Percentiles rank a stretch among this genome's conserved stretches.
These are phyloP conservation scores for Spatholobus suberectus DNA, from an alignment of 306 rosid genomes.

Conservation along the genomic window DNA sequence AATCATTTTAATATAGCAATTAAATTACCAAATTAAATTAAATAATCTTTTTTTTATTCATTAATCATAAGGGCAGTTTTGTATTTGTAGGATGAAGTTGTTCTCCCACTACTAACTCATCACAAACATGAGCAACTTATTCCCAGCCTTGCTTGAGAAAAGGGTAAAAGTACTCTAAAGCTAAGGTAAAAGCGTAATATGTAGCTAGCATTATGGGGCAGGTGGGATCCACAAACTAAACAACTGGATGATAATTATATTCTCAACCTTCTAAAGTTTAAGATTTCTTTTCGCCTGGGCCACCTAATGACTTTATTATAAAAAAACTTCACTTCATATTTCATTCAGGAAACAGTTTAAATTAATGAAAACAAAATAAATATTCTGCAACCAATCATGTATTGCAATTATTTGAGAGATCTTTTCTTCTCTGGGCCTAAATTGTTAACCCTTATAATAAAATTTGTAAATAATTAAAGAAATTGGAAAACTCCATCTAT, in stretches of 20 bases:
- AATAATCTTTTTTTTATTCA: background rate
- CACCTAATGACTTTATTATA: conserved; percentile 47
- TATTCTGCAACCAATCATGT: conserved; percentile 44
- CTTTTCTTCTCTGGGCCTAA: background rate
- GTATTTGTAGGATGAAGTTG: conserved; percentile 42
- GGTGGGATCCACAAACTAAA: conserved; percentile 56
- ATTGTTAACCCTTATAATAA: background rate
- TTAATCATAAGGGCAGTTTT: conserved; percentile 30
- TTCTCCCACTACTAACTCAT: conserved; percentile 43
- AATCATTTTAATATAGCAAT: background rate
- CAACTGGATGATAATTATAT: conserved; percentile 60
- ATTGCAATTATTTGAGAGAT: conserved; percentile 32
- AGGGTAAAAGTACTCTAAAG: conserved; percentile 36
- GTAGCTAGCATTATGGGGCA: conserved; percentile 42
- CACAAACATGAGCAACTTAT: conserved; percentile 34
- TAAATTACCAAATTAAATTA: background rate
- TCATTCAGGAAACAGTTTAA: conserved; percentile 40
- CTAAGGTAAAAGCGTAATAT: conserved; percentile 43
- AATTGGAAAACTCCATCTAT: background rate
- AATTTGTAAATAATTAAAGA: background rate
- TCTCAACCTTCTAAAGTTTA: conserved; percentile 53
- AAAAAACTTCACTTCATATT: conserved; percentile 34
- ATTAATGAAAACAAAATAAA: conserved; percentile 37
- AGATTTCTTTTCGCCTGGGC: conserved; percentile 40
- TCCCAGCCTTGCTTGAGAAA: conserved; percentile 43